Evolutionary conservation across 1,284 basidiomycete genomes (phyloP).

Genomic region (Pulchroboletus neoregius): DNA sequence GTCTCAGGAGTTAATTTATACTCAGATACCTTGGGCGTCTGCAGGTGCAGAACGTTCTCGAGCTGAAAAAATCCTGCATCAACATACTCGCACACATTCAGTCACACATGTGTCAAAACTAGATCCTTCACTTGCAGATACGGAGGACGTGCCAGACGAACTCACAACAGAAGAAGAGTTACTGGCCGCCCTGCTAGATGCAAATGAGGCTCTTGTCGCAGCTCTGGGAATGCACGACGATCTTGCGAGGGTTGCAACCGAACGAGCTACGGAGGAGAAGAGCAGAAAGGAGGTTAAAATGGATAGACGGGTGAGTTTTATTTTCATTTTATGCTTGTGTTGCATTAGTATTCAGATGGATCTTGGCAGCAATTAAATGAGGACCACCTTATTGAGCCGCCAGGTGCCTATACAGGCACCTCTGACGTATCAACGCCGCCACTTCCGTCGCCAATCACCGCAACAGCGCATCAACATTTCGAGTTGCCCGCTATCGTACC

Average conservation of each 20-base stretch:
- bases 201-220: constrained; percentile 54
- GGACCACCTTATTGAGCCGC: constrained; percentile 19
- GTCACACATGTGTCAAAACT: constrained; percentile 21
- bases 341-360: neutral
- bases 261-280: constrained; percentile 57
- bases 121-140: constrained; percentile 20
- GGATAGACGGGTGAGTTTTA: constrained; percentile 49
- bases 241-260: constrained; percentile 59
- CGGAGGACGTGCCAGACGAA: constrained; percentile 38
- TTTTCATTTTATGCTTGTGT: constrained; percentile 23
- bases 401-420: constrained; percentile 17
- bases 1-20: constrained; percentile 69
- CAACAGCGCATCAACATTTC: constrained; percentile 32
- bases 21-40: constrained; percentile 77
- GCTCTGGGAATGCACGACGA: constrained; percentile 59
- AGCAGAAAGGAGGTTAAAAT: constrained; percentile 56
- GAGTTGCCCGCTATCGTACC: constrained; percentile 37
- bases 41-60: constrained; percentile 67
- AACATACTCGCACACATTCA: constrained; percentile 23
- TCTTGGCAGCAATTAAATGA: constrained; percentile 28
- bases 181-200: constrained; percentile 59
- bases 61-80: constrained; percentile 20
- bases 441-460: constrained; percentile 37
- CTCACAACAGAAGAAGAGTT: constrained; percentile 58
- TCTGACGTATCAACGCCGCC: constrained; percentile 38